Conservation (phyloP, 2,329 filamentous ascomycete genomes). For the Pseudonectria buxi region DNA sequence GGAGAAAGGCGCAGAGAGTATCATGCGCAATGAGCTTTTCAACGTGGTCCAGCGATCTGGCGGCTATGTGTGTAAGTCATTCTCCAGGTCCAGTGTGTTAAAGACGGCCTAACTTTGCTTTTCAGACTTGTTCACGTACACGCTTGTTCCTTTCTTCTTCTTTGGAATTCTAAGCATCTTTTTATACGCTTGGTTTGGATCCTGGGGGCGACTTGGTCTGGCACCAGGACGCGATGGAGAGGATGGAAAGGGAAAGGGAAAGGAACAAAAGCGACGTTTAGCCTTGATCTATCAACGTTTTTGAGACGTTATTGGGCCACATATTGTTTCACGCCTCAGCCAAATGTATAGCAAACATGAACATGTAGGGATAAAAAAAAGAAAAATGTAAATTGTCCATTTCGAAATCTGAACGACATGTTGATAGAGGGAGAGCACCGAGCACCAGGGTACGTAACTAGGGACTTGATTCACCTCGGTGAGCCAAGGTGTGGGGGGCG, state of each 20-base stretch:
- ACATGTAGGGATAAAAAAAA: too few species aligned
- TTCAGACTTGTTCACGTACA: constrained; percentile 30
- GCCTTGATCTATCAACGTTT: too few species aligned
- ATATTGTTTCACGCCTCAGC: too few species aligned
- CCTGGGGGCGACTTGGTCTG: neutral
- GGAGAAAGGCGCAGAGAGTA: constrained; percentile 25
- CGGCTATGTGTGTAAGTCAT: constrained; percentile 30
- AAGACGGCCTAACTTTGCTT: constrained; percentile 6
- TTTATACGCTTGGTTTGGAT: constrained; percentile 17
- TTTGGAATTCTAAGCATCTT: constrained; percentile 28
- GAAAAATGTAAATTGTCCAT: too few species aligned
- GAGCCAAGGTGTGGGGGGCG: constrained; percentile 9
- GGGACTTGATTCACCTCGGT: constrained; percentile 5
- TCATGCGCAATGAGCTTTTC: constrained; percentile 38
- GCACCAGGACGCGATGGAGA: neutral
- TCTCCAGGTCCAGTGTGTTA: fast-evolving
- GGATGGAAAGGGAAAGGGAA: neutral
- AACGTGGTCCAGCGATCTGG: constrained; percentile 30
- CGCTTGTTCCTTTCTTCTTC: constrained; percentile 28
- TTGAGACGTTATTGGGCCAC: too few species aligned
- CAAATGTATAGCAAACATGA: too few species aligned
- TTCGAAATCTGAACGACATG: too few species aligned
- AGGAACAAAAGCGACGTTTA: too few species aligned
- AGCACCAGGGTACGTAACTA: too few species aligned
- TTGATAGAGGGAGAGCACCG: too few species aligned